Evolutionary conservation across 768 basidiomycete species (phyloP), one percentile per base, ranked within the genome.

Genomic region (Lactarius akahatsu): DNA sequence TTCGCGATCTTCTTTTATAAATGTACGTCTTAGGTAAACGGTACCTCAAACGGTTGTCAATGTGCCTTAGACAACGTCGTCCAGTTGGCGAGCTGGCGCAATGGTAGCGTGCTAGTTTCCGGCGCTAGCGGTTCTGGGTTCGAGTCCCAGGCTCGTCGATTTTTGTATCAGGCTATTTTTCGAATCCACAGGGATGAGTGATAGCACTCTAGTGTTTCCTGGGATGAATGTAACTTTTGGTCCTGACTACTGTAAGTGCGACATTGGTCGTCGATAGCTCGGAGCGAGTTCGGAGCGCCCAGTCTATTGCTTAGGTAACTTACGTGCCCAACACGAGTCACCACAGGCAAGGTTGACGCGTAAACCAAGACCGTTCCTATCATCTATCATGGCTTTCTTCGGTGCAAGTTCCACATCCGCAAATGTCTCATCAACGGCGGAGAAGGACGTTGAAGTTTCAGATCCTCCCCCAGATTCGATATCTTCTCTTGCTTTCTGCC

Each of bases 401-500:
- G 68, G 71, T 32, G 41, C 75, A 3, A 67, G 68, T 18, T 73
- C 80, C 16, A 57, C 78, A 15, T 52, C 75, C 65, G 52, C 83
- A 10, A 76, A 83, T 23, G 72, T 69, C 47, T 64, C 72, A 28
- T 71, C 82, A 6, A 32, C 81, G 0, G 78, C 79, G 4, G 89
- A 91, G 57, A 92, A 90, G 76, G 93, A 95, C 75, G 80, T 93
- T 63, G 92, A 94, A 71, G 85, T 96, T 57, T 75, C 81, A 7
- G 89, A 94, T 65, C 89, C 92, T 0, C 94, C 94, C 4, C 74
- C 85, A 10, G 96, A 98, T 74, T 93, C 92, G 15, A 91, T 96
- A 67, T 96, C 94, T 2, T 85, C 87, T 2, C 76, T 98, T 59
- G 78, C 90, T 1, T 98, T 96, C 78, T 94, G 92, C 0, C 85